Percentiles rank a stretch among this genome's conserved stretches.
These are phyloP conservation scores for Phyllosticta capitalensis DNA, from an alignment of 2,329 filamentous ascomycete genomes.

Conservation along the genomic window DNA sequence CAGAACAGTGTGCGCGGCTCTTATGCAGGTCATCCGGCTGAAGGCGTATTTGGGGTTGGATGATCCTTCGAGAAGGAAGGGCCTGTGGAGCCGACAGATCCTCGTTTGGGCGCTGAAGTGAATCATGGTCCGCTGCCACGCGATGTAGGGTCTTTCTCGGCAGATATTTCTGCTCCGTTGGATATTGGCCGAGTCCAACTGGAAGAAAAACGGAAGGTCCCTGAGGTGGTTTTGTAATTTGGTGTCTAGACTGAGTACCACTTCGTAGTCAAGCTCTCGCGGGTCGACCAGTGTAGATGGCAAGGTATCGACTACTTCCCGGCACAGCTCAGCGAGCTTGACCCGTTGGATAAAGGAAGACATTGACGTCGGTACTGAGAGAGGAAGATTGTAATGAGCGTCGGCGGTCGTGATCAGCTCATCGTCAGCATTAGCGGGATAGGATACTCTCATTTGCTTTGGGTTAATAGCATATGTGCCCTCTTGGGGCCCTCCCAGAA, in stretches of 20 bases:
- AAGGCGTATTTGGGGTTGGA: neutral
- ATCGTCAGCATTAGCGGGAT: constrained; percentile 30
- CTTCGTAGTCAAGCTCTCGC: constrained; percentile 20
- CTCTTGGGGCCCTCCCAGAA: constrained; percentile 16
- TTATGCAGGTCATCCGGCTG: neutral
- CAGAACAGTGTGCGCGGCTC: neutral
- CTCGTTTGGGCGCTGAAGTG: neutral
- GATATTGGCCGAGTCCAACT: constrained; percentile 12
- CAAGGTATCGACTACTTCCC: constrained; percentile 27
- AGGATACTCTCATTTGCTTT: constrained; percentile 29
- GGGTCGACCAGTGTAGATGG: constrained; percentile 16
- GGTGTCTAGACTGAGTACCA: constrained; percentile 25
- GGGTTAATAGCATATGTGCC: constrained; percentile 30
- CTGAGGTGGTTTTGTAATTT: constrained; percentile 23
- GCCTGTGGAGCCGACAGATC: neutral
- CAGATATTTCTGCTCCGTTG: neutral
- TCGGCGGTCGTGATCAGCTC: constrained; percentile 21
- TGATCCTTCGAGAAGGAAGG: neutral
- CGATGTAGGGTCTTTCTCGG: neutral
- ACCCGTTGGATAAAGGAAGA: constrained; percentile 28
- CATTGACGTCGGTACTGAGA: constrained; percentile 27
- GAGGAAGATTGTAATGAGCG: constrained; percentile 3
- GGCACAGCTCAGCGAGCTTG: constrained; percentile 21
- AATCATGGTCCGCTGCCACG: neutral
- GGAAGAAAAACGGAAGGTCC: constrained; percentile 27